A percentile compares a stretch with the other conserved stretches of the same genome.
Evolutionary conservation across 768 basidiomycete species (phyloP).

Genomic region (Boletus tomentosulus): DNA sequence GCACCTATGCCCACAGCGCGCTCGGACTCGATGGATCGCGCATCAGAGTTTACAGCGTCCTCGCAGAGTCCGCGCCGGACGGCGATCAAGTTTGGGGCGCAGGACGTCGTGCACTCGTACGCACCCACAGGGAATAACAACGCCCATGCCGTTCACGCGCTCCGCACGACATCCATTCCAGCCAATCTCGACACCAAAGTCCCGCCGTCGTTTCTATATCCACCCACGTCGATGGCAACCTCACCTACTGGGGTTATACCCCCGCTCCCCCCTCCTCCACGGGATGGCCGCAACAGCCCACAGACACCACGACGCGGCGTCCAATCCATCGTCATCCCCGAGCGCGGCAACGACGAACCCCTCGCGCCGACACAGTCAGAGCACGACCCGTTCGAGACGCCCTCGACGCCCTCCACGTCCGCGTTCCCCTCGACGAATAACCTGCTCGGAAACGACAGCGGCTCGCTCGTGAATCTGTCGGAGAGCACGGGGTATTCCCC

Average conservation of each 20-base stretch:
- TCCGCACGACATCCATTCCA: conserved; percentile 18
- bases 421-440: conserved; percentile 24
- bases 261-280: conserved; percentile 12
- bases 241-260: conserved; percentile 7
- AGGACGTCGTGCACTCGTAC: conserved; percentile 76
- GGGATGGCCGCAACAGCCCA: conserved; percentile 1
- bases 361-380: conserved; percentile 22
- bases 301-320: conserved; percentile 11
- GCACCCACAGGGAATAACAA: conserved; percentile 50
- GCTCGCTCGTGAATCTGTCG: background rate
- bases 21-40: conserved; percentile 37
- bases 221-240: conserved; percentile 10
- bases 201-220: conserved; percentile 22
- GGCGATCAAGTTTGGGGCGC: conserved; percentile 72
- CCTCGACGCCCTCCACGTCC: conserved; percentile 27
- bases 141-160: conserved; percentile 38
- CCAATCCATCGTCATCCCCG: conserved; percentile 25
- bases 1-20: conserved; percentile 60
- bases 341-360: conserved; percentile 28
- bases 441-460: background rate
- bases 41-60: conserved; percentile 28
- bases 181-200: conserved; percentile 12
- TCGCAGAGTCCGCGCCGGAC: conserved; percentile 37
- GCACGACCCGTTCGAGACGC: conserved; percentile 28
- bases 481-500: conserved; percentile 2